Conservation (phyloP, 306 rosid species). For the Pachyrhizus erosus region DNA sequence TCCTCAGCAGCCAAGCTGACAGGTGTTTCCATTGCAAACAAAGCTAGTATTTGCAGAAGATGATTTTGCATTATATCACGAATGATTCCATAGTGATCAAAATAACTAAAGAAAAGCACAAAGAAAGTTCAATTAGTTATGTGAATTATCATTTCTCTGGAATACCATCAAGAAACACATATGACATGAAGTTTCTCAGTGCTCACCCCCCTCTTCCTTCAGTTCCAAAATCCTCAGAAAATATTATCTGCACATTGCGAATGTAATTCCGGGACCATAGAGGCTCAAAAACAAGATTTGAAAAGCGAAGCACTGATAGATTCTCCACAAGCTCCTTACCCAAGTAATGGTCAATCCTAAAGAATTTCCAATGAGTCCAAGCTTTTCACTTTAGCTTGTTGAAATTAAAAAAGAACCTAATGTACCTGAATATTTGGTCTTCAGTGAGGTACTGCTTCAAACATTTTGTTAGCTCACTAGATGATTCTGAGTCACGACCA, state of each 20-base stretch:
- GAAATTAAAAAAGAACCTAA: conserved; percentile 15
- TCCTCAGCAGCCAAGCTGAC: conserved; percentile 98
- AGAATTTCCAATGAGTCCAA: conserved; percentile 38
- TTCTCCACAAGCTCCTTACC: conserved; percentile 99
- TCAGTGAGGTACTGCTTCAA: conserved; percentile 84
- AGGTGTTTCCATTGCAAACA: conserved; percentile 99
- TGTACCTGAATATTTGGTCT: conserved; percentile 94
- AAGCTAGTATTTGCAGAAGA: conserved; percentile 91
- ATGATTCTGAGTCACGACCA: conserved; percentile 88
- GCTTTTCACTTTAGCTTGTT: conserved; percentile 36
- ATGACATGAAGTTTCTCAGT: not conserved
- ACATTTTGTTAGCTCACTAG: conserved; percentile 77
- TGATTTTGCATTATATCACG: conserved; percentile 99
- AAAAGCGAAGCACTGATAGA: conserved; percentile 96
- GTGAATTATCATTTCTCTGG: conserved; percentile 22
- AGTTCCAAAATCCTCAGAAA: conserved; percentile 98
- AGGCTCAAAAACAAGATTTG: conserved; percentile 96
- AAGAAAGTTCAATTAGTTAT: conserved; percentile 31
- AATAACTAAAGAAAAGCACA: conserved; percentile 62
- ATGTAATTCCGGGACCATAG: conserved; percentile 89
- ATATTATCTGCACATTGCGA: conserved; percentile 92
- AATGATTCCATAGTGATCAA: conserved; percentile 88
- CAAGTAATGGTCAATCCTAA: conserved; percentile 97
- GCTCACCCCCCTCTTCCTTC: conserved; percentile 97
- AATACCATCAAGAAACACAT: conserved; percentile 28